Evolutionary conservation across 140 eudicot species (phyloP).

Genomic region (Cichorium intybus): DNA sequence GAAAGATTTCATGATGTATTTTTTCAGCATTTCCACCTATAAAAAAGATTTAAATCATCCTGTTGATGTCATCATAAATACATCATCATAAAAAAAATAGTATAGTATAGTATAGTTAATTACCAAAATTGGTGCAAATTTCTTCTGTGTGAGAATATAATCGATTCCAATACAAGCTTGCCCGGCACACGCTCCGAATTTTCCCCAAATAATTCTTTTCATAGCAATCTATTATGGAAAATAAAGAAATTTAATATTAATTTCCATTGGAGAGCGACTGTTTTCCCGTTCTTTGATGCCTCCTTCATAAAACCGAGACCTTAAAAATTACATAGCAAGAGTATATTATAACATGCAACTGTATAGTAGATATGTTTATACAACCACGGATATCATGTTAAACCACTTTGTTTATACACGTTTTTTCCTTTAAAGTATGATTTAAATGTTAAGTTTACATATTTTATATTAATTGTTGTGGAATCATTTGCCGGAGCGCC

Average conservation of each 20-base stretch:
- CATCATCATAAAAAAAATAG: not conserved
- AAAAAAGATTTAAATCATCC: not conserved
- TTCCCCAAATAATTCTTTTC: conserved; percentile 64
- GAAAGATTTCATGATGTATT: conserved; percentile 35
- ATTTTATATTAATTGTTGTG: too few relatives aligned
- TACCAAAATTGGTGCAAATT: conserved; percentile 53
- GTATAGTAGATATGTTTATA: not conserved
- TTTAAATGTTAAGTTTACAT: too few relatives aligned
- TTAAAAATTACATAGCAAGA: not conserved
- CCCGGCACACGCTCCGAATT: conserved; percentile 74
- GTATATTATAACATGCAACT: not conserved
- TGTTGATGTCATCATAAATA: not conserved
- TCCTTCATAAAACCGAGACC: not conserved
- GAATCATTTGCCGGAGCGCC: too few relatives aligned
- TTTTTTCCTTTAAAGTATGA: not conserved
- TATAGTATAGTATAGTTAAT: not conserved
- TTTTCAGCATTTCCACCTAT: conserved; percentile 54
- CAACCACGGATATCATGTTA: not conserved
- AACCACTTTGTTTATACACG: not conserved
- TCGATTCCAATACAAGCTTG: conserved; percentile 84
- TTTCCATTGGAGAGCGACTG: too few relatives aligned
- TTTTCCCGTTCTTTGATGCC: too few relatives aligned
- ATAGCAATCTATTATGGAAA: conserved; percentile 37
- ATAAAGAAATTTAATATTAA: too few relatives aligned
- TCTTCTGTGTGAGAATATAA: conserved; percentile 63